A percentile compares a stretch with the other conserved stretches of the same genome.
These are phyloP conservation scores for Paxillus ammoniavirescens DNA, from an alignment of 768 basidiomycete genomes.

Conservation along the genomic window DNA sequence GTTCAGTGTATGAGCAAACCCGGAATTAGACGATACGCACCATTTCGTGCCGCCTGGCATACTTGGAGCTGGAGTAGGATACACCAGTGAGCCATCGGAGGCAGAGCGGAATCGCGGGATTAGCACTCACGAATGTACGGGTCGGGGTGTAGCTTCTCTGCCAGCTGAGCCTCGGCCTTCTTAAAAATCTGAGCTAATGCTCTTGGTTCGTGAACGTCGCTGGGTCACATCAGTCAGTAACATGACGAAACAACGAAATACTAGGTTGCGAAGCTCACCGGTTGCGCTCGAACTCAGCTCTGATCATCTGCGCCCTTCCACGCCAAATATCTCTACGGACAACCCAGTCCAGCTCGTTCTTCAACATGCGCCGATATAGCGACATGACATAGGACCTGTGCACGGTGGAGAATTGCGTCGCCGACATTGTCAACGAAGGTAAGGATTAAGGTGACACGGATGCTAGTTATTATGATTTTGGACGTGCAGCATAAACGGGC, in stretches of 20 bases:
- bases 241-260: neutral
- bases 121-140: constrained; percentile 84
- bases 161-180: constrained; percentile 75
- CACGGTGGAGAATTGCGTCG: constrained; percentile 64
- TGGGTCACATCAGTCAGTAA: constrained; percentile 27
- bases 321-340: constrained; percentile 87
- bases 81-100: constrained; percentile 2
- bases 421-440: constrained; percentile 41
- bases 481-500: neutral
- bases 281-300: constrained; percentile 93
- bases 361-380: constrained; percentile 84
- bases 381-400: constrained; percentile 88
- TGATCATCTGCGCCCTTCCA: constrained; percentile 76
- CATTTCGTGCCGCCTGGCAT: constrained; percentile 96
- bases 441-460: constrained; percentile 1
- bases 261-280: constrained; percentile 49
- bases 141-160: constrained; percentile 76
- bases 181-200: constrained; percentile 74
- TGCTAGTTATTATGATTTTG: neutral
- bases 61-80: constrained; percentile 53
- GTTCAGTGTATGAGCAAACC: neutral
- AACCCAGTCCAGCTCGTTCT: constrained; percentile 88
- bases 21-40: constrained; percentile 44
- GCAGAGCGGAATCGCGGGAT: neutral
- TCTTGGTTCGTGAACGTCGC: constrained; percentile 83